These are phyloP conservation scores for Psilocybe cyanescens DNA, from an alignment of 768 basidiomycete genomes.

Conservation along the genomic window DNA sequence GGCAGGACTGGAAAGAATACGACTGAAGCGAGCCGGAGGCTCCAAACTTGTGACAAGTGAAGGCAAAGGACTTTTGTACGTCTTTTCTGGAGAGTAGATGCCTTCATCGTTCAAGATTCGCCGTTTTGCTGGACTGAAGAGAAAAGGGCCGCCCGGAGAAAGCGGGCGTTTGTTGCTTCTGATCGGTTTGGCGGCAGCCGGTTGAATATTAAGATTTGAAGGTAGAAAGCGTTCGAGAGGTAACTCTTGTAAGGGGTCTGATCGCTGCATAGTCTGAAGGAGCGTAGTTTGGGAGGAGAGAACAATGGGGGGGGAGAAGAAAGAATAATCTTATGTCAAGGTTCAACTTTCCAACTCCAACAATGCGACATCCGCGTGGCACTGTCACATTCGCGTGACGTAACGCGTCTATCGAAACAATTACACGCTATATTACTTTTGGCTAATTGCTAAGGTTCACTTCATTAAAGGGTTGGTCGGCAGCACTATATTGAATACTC, in stretches of 20 bases:
- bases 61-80: slow-evolving; percentile 37
- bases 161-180: slow-evolving; percentile 61
- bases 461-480: slow-evolving; percentile 32
- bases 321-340: slow-evolving; percentile 17
- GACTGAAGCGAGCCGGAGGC: slow-evolving; percentile 44
- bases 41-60: slow-evolving; percentile 33
- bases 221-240: slow-evolving; percentile 60
- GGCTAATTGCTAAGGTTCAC: slow-evolving; percentile 7
- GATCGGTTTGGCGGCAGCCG: slow-evolving; percentile 30
- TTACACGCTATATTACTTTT: slow-evolving; percentile 23
- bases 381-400: slow-evolving; percentile 40
- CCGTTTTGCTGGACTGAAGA: slow-evolving; percentile 69
- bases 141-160: slow-evolving; percentile 53
- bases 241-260: slow-evolving; percentile 64
- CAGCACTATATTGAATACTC: slow-evolving; percentile 88
- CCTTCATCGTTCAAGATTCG: slow-evolving; percentile 64
- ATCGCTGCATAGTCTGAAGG: slow-evolving; percentile 35
- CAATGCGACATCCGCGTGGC: slow-evolving; percentile 28
- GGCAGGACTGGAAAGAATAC: slow-evolving; percentile 39
- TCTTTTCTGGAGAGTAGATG: slow-evolving; percentile 41
- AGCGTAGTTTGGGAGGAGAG: slow-evolving; percentile 12
- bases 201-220: slow-evolving; percentile 30
- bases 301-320: slow-evolving; percentile 13
- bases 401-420: slow-evolving; percentile 30
- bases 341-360: slow-evolving; percentile 24